Evolutionary conservation across 1,284 basidiomycete species (phyloP).

Genomic region (Tremellales sp.): DNA sequence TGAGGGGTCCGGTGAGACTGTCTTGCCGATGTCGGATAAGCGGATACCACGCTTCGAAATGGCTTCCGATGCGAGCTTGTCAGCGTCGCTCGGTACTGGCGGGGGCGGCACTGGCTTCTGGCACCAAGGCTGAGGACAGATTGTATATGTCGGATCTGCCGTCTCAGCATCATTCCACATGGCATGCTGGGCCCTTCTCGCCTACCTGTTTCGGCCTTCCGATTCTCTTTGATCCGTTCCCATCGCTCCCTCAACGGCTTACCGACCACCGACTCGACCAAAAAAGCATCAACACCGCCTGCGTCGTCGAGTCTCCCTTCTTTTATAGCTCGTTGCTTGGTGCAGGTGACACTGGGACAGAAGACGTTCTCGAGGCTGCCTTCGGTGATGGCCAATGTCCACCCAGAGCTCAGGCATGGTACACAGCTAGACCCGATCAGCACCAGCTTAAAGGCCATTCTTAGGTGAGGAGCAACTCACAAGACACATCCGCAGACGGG

Average conservation of each 20-base stretch:
- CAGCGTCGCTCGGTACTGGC: conserved; percentile 1
- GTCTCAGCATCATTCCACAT: background rate
- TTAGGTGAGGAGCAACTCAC: conserved; percentile 15
- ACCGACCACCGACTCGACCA: conserved; percentile 57
- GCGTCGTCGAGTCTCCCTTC: conserved; percentile 3
- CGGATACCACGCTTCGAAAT: conserved; percentile 21
- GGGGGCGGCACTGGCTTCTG: conserved; percentile 44
- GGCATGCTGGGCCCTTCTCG: background rate
- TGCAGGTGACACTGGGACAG: conserved; percentile 42
- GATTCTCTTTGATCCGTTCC: conserved; percentile 33
- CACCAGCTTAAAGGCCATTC: conserved; percentile 1
- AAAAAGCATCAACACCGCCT: conserved; percentile 55
- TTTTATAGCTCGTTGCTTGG: conserved; percentile 31
- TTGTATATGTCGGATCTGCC: conserved; percentile 38
- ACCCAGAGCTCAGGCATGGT: conserved; percentile 41
- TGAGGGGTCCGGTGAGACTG: conserved; percentile 3
- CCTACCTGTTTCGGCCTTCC: conserved; percentile 39
- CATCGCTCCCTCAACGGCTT: conserved; percentile 29
- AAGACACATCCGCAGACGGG: conserved; percentile 42
- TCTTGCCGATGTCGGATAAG: conserved; percentile 20
- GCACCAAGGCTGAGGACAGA: conserved; percentile 43
- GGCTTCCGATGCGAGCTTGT: conserved; percentile 2
- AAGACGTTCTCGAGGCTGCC: conserved; percentile 42
- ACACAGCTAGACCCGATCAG: conserved; percentile 24
- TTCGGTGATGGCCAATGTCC: conserved; percentile 44